These are phyloP conservation scores for Scutellaria baicalensis DNA, from an alignment of 257 asterid genomes.

Conservation along the genomic window DNA sequence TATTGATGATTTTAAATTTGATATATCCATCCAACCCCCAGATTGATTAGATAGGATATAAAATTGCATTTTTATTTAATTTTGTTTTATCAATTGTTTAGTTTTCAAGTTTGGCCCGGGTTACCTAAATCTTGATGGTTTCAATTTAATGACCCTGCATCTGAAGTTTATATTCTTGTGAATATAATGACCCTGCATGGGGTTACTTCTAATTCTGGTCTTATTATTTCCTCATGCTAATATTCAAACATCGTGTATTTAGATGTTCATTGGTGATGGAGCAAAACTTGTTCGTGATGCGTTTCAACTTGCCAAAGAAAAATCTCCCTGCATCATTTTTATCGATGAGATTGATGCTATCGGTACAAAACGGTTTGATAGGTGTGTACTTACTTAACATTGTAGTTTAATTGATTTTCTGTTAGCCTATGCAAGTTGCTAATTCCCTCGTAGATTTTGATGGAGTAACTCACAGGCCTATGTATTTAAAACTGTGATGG, in stretches of 20 bases:
- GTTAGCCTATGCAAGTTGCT: not conserved
- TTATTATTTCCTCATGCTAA: not conserved
- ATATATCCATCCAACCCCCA: not conserved
- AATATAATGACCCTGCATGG: not conserved
- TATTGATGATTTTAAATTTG: not conserved
- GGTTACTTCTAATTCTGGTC: not conserved
- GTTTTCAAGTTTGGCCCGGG: not conserved
- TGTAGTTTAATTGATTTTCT: not conserved
- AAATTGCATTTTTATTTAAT: not conserved
- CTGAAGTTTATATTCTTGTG: not conserved
- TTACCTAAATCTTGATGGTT: not conserved
- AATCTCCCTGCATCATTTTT: slow-evolving; percentile 90
- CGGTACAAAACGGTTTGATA: slow-evolving; percentile 88
- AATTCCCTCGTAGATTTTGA: not conserved
- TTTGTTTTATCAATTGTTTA: not conserved
- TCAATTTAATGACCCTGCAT: not conserved
- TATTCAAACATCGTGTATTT: slow-evolving; percentile 3
- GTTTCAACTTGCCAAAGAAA: slow-evolving; percentile 86
- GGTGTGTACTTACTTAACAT: slow-evolving; percentile 28
- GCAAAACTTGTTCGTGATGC: slow-evolving; percentile 97
- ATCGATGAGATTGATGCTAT: slow-evolving; percentile 96
- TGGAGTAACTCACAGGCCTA: not conserved
- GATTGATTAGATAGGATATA: not conserved
- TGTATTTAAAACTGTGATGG: not conserved
- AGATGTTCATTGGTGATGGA: slow-evolving; percentile 92